These are phyloP conservation scores for Pyrenochaeta sp. DNA, from an alignment of 2,329 filamentous ascomycete genomes.

Conservation along the genomic window DNA sequence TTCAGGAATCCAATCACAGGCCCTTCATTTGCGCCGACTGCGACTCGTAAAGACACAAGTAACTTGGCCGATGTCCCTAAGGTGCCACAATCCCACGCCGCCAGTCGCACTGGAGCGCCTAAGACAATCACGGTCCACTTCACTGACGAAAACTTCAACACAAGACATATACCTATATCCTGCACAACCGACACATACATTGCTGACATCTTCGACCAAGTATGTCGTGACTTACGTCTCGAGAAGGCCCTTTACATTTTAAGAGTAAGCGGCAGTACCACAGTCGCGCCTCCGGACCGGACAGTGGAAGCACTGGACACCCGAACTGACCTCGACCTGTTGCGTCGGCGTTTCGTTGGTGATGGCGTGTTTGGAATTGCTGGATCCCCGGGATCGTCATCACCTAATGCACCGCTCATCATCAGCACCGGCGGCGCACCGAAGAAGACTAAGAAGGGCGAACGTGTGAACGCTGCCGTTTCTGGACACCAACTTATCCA, in stretches of 20 bases:
- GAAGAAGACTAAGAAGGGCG: slow-evolving; percentile 63
- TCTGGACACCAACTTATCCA: slow-evolving; percentile 63
- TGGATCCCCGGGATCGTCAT: slow-evolving; percentile 73
- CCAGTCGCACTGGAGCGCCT: slow-evolving; percentile 70
- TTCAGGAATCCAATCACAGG: slow-evolving; percentile 62
- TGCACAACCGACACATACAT: slow-evolving; percentile 86
- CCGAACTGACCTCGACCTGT: slow-evolving; percentile 77
- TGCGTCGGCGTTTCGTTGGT: slow-evolving; percentile 76
- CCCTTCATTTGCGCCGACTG: slow-evolving; percentile 57
- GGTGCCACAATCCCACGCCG: slow-evolving; percentile 53
- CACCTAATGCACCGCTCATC: slow-evolving; percentile 72
- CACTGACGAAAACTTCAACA: slow-evolving; percentile 73
- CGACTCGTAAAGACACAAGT: slow-evolving; percentile 56
- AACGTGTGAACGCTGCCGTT: slow-evolving; percentile 57
- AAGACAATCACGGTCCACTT: slow-evolving; percentile 78
- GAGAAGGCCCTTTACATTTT: slow-evolving; percentile 83
- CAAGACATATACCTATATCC: slow-evolving; percentile 74
- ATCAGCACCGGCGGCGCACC: slow-evolving; percentile 61
- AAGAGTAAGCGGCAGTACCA: slow-evolving; percentile 77
- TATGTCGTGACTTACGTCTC: slow-evolving; percentile 78
- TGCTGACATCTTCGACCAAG: slow-evolving; percentile 79
- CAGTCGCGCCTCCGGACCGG: slow-evolving; percentile 78
- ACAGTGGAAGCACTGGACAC: slow-evolving; percentile 81
- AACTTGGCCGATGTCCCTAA: slow-evolving; percentile 55
- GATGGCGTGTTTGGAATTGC: slow-evolving; percentile 75